Evolutionary conservation across 1,284 basidiomycete genomes (phyloP), one percentile per base, ranked within the genome.

Genomic region (Puccinia coronata): DNA sequence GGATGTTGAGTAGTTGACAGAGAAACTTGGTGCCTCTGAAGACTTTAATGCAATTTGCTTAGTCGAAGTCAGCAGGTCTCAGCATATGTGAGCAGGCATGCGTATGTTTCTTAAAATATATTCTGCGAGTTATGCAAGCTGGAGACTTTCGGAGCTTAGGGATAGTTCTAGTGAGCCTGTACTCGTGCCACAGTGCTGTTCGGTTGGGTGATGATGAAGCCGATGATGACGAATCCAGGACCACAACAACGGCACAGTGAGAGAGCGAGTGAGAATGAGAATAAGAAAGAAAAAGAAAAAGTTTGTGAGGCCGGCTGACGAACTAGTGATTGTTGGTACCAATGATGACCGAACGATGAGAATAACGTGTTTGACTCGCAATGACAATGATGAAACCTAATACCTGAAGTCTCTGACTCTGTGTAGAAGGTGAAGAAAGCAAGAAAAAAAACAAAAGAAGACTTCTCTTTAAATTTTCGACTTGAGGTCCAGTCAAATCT

Each of bases 71-170:
- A 75, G 73, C 73, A 63, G 59, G 43, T 47, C 53, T 39, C 70
- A 70, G 71, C 70, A 72, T 59, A 75, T 75, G 73, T 75, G 73
- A 63, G 73, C 39, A 28, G 39, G 28, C 43, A 34, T 59, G 47
- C 47, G 51, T 75, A 31, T 47, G 53, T 75, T 75, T 47, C 41
- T 63, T 14, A 75, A 75, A 39, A 25, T 51, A 51, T 51, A 31
- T 55, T 72, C 51, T 72, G 70, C 70, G 31, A 72, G 43, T 65
- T 72, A 57, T 55, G 47, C 36, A 61, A 25, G 59, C 73, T 55
- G 73, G 73, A 75, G 73, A 75, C 73, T 61, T 75, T 75, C 73
- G 73, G 73, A 75, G 73, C 73, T 75, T 41, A 75, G 72, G 39
- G 51, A 74, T 74, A 53, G 41, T 75, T 75, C 36, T 43, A 39